Evolutionary conservation across 2,329 filamentous ascomycete genomes (phyloP).

Genomic region (Xylariales sp.): DNA sequence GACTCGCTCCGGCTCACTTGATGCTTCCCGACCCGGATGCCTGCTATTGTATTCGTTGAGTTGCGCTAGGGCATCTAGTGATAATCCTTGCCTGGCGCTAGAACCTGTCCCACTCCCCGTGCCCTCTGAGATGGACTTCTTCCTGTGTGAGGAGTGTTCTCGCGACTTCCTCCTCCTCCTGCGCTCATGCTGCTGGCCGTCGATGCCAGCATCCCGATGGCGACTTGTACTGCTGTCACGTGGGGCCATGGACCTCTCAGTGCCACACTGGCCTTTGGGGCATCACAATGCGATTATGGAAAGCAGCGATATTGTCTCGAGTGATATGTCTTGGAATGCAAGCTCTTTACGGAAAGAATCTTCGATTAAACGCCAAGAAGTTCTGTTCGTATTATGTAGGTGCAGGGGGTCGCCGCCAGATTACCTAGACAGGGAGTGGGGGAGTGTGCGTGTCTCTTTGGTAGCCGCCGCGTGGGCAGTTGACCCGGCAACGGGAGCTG

Average conservation of each 20-base stretch:
- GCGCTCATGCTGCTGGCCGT: constrained; percentile 28
- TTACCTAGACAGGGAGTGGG: too few relatives aligned
- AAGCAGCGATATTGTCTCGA: too few relatives aligned
- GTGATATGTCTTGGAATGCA: constrained; percentile 5
- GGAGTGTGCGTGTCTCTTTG: too few relatives aligned
- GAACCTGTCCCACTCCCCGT: constrained; percentile 19
- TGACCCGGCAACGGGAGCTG: constrained; percentile 6
- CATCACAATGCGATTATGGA: too few relatives aligned
- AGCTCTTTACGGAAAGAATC: constrained; percentile 20
- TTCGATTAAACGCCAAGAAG: constrained; percentile 9
- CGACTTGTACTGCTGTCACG: constrained; percentile 21
- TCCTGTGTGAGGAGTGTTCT: constrained; percentile 23
- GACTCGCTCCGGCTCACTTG: constrained; percentile 40
- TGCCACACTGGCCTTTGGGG: neutral
- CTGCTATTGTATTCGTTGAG: constrained; percentile 56
- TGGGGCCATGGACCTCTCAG: constrained; percentile 23
- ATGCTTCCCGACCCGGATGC: constrained; percentile 27
- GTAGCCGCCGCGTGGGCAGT: neutral
- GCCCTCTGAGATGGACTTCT: constrained; percentile 28
- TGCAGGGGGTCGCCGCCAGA: too few relatives aligned
- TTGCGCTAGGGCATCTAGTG: constrained; percentile 58
- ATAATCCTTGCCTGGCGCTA: constrained; percentile 25
- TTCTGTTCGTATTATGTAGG: too few relatives aligned
- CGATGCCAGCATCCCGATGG: constrained; percentile 19
- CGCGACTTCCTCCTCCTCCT: constrained; percentile 28